A percentile compares a stretch with the other conserved stretches of the same genome.
Conservation (phyloP, 1,284 basidiomycete species). For the Leccinum pallidistipes region DNA sequence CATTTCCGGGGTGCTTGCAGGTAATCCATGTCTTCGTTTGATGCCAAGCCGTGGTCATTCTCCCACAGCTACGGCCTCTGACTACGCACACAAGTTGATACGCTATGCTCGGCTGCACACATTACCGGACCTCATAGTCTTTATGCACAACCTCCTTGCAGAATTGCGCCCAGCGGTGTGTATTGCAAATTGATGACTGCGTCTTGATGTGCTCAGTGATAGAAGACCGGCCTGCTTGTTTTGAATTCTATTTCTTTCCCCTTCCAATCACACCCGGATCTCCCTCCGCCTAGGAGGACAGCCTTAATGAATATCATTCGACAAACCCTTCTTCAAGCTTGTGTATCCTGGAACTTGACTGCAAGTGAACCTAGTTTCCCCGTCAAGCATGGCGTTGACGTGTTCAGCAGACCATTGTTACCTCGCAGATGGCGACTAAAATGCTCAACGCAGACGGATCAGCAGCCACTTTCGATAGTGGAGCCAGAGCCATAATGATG, state of each 20-base stretch:
- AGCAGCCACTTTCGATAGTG: conserved; percentile 61
- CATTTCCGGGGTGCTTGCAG: conserved; percentile 43
- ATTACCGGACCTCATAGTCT: conserved; percentile 56
- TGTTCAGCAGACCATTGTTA: conserved; percentile 53
- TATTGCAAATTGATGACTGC: conserved; percentile 17
- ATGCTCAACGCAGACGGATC: conserved; percentile 61
- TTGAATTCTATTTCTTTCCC: conserved; percentile 67
- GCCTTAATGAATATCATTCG: conserved; percentile 53
- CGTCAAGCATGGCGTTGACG: conserved; percentile 4
- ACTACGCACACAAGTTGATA: conserved; percentile 24
- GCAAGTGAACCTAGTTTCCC: conserved; percentile 36
- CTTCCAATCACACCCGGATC: conserved; percentile 49
- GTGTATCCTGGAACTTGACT: conserved; percentile 50
- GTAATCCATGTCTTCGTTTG: conserved; percentile 35
- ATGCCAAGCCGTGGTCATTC: conserved; percentile 13
- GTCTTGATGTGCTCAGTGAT: conserved; percentile 16
- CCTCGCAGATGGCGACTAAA: conserved; percentile 69
- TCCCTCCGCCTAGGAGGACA: conserved; percentile 40
- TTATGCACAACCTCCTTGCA: conserved; percentile 53
- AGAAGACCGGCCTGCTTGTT: conserved; percentile 55
- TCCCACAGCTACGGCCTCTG: conserved; percentile 26
- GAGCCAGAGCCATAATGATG: conserved; percentile 58
- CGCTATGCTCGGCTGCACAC: conserved; percentile 40
- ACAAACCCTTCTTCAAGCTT: conserved; percentile 49
- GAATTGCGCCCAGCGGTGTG: conserved; percentile 49